Conservation (phyloP, 768 basidiomycete genomes). For the Suillus ampliporus region DNA sequence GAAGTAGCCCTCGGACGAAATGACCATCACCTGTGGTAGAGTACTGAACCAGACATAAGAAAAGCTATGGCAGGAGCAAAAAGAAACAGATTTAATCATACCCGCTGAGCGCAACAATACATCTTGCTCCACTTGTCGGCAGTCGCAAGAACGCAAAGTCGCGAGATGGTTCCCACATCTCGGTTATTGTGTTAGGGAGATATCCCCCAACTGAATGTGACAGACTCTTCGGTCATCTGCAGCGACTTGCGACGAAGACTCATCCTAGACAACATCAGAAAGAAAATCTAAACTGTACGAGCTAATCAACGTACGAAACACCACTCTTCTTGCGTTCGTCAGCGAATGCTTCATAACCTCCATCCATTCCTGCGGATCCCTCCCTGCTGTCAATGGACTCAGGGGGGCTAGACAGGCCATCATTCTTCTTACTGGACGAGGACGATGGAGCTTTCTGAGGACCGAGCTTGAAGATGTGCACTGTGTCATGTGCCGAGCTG, state of each 20-base stretch:
- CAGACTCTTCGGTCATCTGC: constrained; percentile 74
- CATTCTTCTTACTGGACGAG: constrained; percentile 25
- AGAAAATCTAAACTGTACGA: constrained; percentile 10
- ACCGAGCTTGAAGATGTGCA: constrained; percentile 93
- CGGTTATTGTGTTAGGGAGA: constrained; percentile 86
- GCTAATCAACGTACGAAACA: constrained; percentile 52
- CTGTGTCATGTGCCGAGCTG: constrained; percentile 90
- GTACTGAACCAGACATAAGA: constrained; percentile 54
- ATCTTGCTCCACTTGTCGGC: constrained; percentile 77
- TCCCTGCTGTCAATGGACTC: constrained; percentile 70
- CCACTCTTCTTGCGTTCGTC: constrained; percentile 73
- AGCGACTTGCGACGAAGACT: constrained; percentile 71
- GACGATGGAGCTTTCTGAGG: constrained; percentile 15
- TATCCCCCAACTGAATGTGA: constrained; percentile 85
- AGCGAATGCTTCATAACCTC: constrained; percentile 85
- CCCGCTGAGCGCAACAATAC: constrained; percentile 90
- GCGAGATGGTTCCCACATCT: constrained; percentile 95
- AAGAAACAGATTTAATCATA: constrained; percentile 33
- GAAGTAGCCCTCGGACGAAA: constrained; percentile 94
- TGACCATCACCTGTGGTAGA: constrained; percentile 96
- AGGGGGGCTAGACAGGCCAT: constrained; percentile 58
- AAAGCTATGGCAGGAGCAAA: not conserved
- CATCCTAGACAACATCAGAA: constrained; percentile 34
- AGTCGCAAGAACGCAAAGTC: constrained; percentile 93
- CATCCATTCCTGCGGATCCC: constrained; percentile 56